Evolutionary conservation across 2,329 filamentous ascomycete genomes (phyloP).

Genomic region (Dryadomyces sulphureus): DNA sequence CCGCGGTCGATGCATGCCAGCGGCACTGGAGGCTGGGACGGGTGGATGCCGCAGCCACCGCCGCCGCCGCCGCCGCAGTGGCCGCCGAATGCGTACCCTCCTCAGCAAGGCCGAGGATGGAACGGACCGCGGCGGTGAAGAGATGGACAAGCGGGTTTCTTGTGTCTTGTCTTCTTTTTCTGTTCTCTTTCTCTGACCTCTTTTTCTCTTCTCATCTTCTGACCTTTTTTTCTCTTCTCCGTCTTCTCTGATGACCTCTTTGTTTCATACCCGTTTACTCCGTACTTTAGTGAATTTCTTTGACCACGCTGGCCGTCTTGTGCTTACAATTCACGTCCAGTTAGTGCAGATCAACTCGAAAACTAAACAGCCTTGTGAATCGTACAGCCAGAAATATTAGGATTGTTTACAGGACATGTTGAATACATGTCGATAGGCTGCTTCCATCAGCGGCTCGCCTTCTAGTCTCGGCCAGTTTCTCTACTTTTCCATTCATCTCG

Average conservation of each 20-base stretch:
- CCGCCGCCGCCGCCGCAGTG: slow-evolving; percentile 1
- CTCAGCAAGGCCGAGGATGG: not conserved
- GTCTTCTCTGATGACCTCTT: not conserved
- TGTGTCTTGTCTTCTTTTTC: not conserved
- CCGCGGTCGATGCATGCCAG: not conserved
- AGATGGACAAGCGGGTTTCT: not conserved
- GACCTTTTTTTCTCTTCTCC: not conserved
- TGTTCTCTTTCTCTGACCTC: not conserved
- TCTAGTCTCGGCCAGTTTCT: no score
- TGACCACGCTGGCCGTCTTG: no score
- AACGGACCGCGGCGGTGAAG: not conserved
- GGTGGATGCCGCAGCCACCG: not conserved
- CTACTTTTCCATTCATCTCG: no score
- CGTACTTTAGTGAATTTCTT: no score
- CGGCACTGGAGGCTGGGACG: not conserved
- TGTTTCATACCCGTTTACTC: no score
- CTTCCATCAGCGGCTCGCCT: no score
- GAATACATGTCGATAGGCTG: no score
- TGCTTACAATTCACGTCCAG: no score
- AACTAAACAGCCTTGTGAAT: no score
- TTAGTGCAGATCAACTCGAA: no score
- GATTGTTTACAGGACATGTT: no score
- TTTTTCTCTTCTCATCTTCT: not conserved
- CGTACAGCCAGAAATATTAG: no score
- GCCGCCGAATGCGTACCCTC: not conserved